Evolutionary conservation across 2,329 filamentous ascomycete species (phyloP).

Genomic region (Dactylonectria macrodidyma): DNA sequence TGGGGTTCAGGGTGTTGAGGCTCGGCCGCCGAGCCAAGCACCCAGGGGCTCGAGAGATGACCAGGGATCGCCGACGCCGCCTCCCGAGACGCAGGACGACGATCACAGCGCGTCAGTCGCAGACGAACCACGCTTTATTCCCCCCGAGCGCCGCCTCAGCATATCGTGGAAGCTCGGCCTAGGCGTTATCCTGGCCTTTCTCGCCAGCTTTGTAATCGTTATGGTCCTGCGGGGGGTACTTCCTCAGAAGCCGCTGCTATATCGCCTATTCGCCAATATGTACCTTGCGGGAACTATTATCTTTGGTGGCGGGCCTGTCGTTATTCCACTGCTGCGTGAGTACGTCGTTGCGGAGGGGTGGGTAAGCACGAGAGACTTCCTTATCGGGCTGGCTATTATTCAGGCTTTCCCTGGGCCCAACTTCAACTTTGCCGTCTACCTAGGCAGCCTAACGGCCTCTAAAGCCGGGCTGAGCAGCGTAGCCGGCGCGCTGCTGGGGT

Average conservation of each 20-base stretch:
- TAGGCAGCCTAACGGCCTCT: slow-evolving; percentile 66
- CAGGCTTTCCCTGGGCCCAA: slow-evolving; percentile 74
- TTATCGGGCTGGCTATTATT: slow-evolving; percentile 80
- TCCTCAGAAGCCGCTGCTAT: slow-evolving; percentile 60
- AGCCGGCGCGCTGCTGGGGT: slow-evolving; percentile 66
- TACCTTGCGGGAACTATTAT: slow-evolving; percentile 81
- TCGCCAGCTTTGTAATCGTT: slow-evolving; percentile 69
- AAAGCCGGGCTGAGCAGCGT: slow-evolving; percentile 54
- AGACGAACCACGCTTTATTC: slow-evolving; percentile 49
- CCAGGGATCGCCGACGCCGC: background rate
- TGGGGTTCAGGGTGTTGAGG: background rate
- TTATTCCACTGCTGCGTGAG: slow-evolving; percentile 75
- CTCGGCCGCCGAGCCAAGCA: too few relatives aligned
- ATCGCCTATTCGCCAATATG: slow-evolving; percentile 79
- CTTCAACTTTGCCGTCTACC: slow-evolving; percentile 70
- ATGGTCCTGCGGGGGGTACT: slow-evolving; percentile 66
- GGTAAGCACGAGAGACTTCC: slow-evolving; percentile 79
- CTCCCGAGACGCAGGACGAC: too few relatives aligned
- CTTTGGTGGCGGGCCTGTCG: slow-evolving; percentile 76
- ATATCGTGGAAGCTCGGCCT: slow-evolving; percentile 61
- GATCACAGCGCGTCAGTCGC: background rate
- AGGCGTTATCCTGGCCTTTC: slow-evolving; percentile 62
- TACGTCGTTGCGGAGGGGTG: slow-evolving; percentile 78
- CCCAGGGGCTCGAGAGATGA: background rate
- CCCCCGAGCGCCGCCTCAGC: slow-evolving; percentile 51